Evolutionary conservation across 2,329 filamentous ascomycete species (phyloP), one percentile per base, ranked within the genome.

Genomic region (Sarocladium brachiariae): DNA sequence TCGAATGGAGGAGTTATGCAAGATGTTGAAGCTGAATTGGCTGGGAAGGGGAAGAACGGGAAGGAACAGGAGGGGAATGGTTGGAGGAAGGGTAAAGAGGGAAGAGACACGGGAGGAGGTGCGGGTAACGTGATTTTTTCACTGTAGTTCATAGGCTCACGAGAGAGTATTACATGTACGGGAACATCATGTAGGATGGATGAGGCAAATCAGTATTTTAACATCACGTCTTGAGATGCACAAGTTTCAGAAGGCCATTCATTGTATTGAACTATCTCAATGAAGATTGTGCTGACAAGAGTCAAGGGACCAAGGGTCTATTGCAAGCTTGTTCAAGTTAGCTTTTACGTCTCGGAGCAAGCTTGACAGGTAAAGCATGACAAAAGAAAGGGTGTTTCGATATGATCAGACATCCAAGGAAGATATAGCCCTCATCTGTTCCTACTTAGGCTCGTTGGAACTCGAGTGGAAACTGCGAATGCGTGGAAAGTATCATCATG

Each of bases 1-100:
- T 51, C 89, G 86, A 67, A 86, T 97, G 61, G 86, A 92, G 54
- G 81, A 91, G 61, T 72, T 99, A 55, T 89, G 86, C 52, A 86
- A 89, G 62, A 83, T 93, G 59, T 73, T 99, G 54, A 99, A 97
- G 70, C 82, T 96, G 60, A 99, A 99, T 66, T 99, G 93, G 93
- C 77, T 99, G 1, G 92, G 92, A 0, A 76, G 93, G 43, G 92
- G 92, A 0, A 73, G 93, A 31, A 97, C 90, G 3, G 93, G 93
- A 0, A 76, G 93, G 55, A 95, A 97, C 66, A 74, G 93, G 50
- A 81, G 89, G 56, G 93, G 93, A 0, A 92, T 96, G 63, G 91
- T 97, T 1, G 91, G 90, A 2, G 78, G 77, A 0, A 66, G 78
- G 49, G 76, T 80, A 9, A 70, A 71, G 56, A 66, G 77, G 48